Percentiles rank a stretch among this genome's conserved stretches.
These are phyloP conservation scores for Pulveroboletus sp. DNA, from an alignment of 768 basidiomycete genomes.

Conservation along the genomic window DNA sequence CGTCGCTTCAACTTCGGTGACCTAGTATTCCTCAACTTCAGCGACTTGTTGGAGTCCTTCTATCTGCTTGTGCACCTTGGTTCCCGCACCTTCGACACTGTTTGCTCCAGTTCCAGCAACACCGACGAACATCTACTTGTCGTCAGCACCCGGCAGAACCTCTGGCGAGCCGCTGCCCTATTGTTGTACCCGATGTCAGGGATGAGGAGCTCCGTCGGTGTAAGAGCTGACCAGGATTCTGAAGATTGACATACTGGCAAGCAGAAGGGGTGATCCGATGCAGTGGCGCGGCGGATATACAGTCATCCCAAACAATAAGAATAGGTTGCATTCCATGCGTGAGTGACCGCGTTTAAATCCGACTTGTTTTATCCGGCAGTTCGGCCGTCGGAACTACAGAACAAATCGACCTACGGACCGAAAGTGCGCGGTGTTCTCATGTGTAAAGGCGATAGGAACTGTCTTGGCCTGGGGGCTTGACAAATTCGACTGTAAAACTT, in stretches of 20 bases:
- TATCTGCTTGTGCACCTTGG: constrained; percentile 66
- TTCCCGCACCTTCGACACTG: constrained; percentile 58
- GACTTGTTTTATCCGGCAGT: no score
- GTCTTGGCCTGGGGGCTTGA: no score
- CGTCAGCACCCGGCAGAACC: constrained; percentile 45
- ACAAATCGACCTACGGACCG: no score
- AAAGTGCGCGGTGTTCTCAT: no score
- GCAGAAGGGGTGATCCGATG: background rate
- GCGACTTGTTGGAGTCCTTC: constrained; percentile 57
- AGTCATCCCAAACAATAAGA: no score
- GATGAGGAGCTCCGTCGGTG: constrained; percentile 62
- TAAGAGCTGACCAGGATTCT: constrained; percentile 64
- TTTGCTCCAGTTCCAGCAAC: constrained; percentile 49
- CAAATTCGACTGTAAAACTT: no score
- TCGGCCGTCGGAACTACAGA: no score
- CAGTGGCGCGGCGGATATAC: no score
- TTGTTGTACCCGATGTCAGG: constrained; percentile 76
- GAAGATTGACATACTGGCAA: constrained; percentile 12
- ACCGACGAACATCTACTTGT: constrained; percentile 60
- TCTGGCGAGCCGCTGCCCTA: constrained; percentile 53
- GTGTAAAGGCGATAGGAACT: no score
- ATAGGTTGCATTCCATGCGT: no score
- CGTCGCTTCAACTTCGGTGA: background rate
- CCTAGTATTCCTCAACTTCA: no score
- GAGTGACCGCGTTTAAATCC: no score